Percentiles rank a stretch among this genome's conserved stretches.
phyloP scores from a whole-genome alignment of 306 rosid genomes.

The Cicer judaicum region DNA sequence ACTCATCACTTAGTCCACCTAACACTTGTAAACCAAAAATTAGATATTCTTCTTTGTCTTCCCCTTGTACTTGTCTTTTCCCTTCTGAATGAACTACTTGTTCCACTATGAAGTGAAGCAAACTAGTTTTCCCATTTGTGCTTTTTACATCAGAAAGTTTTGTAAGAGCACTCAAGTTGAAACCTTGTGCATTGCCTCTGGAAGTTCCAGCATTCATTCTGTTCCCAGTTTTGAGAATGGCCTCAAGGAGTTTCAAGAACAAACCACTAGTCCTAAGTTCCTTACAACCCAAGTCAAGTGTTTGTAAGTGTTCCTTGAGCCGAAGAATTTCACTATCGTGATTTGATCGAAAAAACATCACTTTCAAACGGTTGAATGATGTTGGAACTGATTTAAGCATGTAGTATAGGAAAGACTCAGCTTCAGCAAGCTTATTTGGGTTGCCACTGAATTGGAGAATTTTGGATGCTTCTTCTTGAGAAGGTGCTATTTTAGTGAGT shows the following conservation, averaged over 20 bases:
- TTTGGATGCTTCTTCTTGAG: constrained; percentile 68
- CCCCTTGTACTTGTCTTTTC: constrained; percentile 42
- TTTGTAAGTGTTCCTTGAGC: constrained; percentile 61
- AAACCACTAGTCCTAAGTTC: constrained; percentile 66
- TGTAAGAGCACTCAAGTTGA: constrained; percentile 71
- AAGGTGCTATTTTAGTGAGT: constrained; percentile 76
- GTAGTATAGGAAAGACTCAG: constrained; percentile 76
- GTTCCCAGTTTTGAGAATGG: constrained; percentile 87
- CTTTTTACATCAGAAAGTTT: constrained; percentile 80
- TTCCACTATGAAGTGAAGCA: constrained; percentile 80
- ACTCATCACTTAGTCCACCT: constrained; percentile 59
- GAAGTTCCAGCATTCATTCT: constrained; percentile 90
- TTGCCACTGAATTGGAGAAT: constrained; percentile 67
- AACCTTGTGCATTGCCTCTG: constrained; percentile 83
- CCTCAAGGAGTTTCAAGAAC: constrained; percentile 80
- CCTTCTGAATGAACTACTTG: constrained; percentile 87
- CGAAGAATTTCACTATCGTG: constrained; percentile 66
- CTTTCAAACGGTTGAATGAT: constrained; percentile 65
- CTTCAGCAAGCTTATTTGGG: constrained; percentile 69
- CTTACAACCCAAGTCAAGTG: constrained; percentile 71
- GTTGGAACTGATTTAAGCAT: constrained; percentile 75
- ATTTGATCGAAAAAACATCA: constrained; percentile 75
- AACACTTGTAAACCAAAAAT: constrained; percentile 58
- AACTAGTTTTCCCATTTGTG: constrained; percentile 74
- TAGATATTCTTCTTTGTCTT: constrained; percentile 52